Evolutionary conservation across 768 basidiomycete species (phyloP), one percentile per base, ranked within the genome.

Genomic region (Grammothele lineata): DNA sequence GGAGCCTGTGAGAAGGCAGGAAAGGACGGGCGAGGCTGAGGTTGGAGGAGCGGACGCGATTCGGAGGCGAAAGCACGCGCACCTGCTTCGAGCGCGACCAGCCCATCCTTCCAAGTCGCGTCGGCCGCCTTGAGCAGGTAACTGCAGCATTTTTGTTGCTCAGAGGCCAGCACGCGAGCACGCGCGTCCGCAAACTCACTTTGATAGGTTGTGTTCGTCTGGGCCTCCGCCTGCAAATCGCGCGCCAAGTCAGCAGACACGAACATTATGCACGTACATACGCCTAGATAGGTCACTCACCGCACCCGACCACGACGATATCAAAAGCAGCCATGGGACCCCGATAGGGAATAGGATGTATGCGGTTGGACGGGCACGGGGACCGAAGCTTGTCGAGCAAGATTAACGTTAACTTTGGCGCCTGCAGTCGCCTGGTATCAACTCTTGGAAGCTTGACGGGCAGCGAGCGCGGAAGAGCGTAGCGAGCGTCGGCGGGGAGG

Each of bases 81-180:
- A 89, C 92, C 92, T 61, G 91, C 95, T 70, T 98, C 95, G 42
- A 98, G 63, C 2, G 83, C 87, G 5, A 95, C 54, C 37, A 87
- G 78, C 4, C 92, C 93, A 37, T 91, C 85, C 50, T 78, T 73
- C 94, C 94, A 97, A 8, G 68, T 59, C 9, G 72, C 60, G 27
- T 71, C 63, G 53, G 65, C 70, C 7, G 87, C 77, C 62, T 97
- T 98, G 62, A 96, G 66, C 42, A 96, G 70, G 70, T 95, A 98
- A n/a, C 92, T 94, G 58, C 54, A 35, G 32, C 21, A 22, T 52
- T 40, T n/a, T n/a, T n/a, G n/a, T n/a, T n/a, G n/a, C n/a, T n/a
- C n/a, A n/a, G n/a, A n/a, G n/a, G n/a, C n/a, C n/a, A n/a, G n/a
- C n/a, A n/a, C n/a, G n/a, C n/a, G n/a, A n/a, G n/a, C n/a, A n/a